phyloP scores from a whole-genome alignment of 345 rosid species.

The Conringia planisiliqua region DNA sequence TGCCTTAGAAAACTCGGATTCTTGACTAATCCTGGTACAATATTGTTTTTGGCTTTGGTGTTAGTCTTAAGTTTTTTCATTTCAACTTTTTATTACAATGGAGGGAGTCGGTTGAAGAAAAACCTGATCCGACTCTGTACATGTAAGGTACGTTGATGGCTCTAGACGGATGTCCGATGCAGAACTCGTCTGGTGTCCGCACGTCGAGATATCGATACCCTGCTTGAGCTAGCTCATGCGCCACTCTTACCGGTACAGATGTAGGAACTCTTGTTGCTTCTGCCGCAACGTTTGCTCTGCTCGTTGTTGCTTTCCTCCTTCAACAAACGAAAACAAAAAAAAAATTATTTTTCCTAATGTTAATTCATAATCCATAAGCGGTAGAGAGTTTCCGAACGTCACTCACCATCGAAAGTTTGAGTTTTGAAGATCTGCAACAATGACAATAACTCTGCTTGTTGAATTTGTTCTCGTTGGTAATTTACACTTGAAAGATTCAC shows the following conservation, averaged over 20 bases:
- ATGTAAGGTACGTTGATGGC: constrained; percentile 83
- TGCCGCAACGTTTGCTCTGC: constrained; percentile 29
- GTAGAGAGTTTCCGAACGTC: background rate
- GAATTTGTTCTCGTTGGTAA: background rate
- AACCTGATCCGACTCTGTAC: constrained; percentile 84
- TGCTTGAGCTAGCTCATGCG: constrained; percentile 80
- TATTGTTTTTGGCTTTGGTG: background rate
- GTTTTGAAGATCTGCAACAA: constrained; percentile 4
- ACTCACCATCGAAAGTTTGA: constrained; percentile 32
- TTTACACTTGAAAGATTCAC: background rate
- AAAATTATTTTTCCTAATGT: background rate
- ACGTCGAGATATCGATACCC: constrained; percentile 81
- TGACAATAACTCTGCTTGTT: background rate
- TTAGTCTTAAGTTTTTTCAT: background rate
- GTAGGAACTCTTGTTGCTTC: constrained; percentile 54
- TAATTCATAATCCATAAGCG: background rate
- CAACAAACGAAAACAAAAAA: background rate
- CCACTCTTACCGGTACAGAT: constrained; percentile 90
- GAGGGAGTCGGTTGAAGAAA: background rate
- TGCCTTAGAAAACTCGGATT: constrained; percentile 61
- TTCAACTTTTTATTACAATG: background rate
- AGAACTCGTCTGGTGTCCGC: constrained; percentile 74
- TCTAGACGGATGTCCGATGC: constrained; percentile 69
- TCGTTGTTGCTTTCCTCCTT: constrained; percentile 25
- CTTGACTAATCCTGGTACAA: constrained; percentile 57